Base-by-base conservation (phyloP, 257 asterid species). In the Fraxinus americana region DNA sequence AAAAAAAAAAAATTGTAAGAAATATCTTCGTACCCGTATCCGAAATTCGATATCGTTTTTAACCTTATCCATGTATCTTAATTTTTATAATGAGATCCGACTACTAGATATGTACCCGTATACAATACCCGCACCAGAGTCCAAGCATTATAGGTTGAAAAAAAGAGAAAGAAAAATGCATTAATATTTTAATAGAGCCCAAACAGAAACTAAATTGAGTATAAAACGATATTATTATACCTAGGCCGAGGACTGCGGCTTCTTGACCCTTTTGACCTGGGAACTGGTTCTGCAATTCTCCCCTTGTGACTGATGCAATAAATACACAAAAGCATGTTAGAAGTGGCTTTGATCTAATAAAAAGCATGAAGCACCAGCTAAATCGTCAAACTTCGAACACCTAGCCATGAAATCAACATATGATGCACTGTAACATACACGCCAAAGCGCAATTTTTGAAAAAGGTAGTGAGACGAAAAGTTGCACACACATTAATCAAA, bases 241-340 rank as follows among this genome's bases (percentile, higher is more conserved):
- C 98, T 93, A 65, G 92, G 91, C 6, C 90, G 92, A 76, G 98
- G 99, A 84, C 98, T 96, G 77, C 93, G 92, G 92, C 99, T 96
- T 80, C 97, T 88, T 45, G 99, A 91, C 81, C 88, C 89, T 81
- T 52, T 92, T 35, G 97, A 50, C 85, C 70, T 88, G 77, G 81
- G 80, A 74, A 81, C 92, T 76, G 97, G 97, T 84, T 96, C 99
- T 80, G 85, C 83, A 59, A 93, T 84, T 85, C 92, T 89, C 77
- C 99, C 99, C 81, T 89, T 96, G 66, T 90, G 86, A 79, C 98
- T 95, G 87, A 27, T 48, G 70, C 43, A 41, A 70, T 75, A 52
- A 73, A 85, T 21, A 61, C 81, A 78, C 66, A 16, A 16, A 16
- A 16, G 7, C 21, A n/a, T 19, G 45, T 73, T 25, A 76, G 38